Evolutionary conservation across 1,139 yeast species (phyloP).

Genomic region (Saccharomyces pastorianus): DNA sequence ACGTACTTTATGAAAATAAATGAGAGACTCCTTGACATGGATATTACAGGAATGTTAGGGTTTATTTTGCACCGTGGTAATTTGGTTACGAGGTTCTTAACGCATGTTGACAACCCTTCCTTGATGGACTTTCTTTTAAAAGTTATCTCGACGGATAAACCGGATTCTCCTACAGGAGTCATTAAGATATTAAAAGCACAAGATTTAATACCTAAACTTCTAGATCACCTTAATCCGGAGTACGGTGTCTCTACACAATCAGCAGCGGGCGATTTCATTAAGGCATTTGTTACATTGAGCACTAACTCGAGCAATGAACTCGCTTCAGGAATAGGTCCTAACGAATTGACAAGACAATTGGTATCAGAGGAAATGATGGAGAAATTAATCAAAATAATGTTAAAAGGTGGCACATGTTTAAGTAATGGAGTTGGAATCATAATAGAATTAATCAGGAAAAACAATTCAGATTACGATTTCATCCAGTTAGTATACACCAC

Average conservation of each 20-base stretch:
- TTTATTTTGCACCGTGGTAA: slow-evolving; percentile 43
- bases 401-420: slow-evolving; percentile 81
- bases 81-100: slow-evolving; percentile 46
- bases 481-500: slow-evolving; percentile 87
- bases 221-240: slow-evolving; percentile 44
- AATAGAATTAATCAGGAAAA: slow-evolving; percentile 88
- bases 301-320: slow-evolving; percentile 70
- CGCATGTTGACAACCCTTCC: slow-evolving; percentile 50
- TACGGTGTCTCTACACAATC: slow-evolving; percentile 64
- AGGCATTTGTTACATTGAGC: slow-evolving; percentile 85
- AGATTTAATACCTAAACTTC: slow-evolving; percentile 42
- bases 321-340: slow-evolving; percentile 90
- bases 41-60: slow-evolving; percentile 70
- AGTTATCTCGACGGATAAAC: slow-evolving; percentile 56
- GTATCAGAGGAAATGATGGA: slow-evolving; percentile 65
- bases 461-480: slow-evolving; percentile 89
- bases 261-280: slow-evolving; percentile 89
- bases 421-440: slow-evolving; percentile 94
- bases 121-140: slow-evolving; percentile 67
- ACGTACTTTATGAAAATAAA: slow-evolving; percentile 88
- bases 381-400: slow-evolving; percentile 66
- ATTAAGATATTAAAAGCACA: slow-evolving; percentile 46
- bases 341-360: slow-evolving; percentile 83
- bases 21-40: slow-evolving; percentile 87
- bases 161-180: slow-evolving; percentile 57